phyloP scores from a whole-genome alignment of 169 alveolate genomes.

The Cryptosporidium sp. region DNA sequence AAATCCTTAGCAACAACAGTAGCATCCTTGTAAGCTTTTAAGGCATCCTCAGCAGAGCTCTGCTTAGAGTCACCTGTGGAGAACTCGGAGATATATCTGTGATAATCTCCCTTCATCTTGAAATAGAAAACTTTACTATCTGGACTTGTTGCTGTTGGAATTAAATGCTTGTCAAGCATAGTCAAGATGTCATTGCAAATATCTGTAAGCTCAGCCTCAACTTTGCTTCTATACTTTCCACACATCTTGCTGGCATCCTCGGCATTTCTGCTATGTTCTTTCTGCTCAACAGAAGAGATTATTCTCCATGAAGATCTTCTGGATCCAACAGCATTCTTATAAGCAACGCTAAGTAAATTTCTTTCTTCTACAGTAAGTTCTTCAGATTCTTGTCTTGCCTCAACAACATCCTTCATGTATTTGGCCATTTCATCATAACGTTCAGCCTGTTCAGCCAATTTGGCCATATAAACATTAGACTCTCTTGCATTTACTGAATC shows the following conservation, averaged over 20 bases:
- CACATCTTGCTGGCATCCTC: conserved; percentile 91
- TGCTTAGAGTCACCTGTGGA: conserved; percentile 93
- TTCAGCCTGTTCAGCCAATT: conserved; percentile 99
- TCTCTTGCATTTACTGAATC: conserved; percentile 71
- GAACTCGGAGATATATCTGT: conserved; percentile 96
- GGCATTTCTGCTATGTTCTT: conserved; percentile 95
- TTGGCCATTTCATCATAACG: conserved; percentile 98
- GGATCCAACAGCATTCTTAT: conserved; percentile 98
- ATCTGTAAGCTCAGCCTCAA: conserved; percentile 94
- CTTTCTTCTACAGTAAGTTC: conserved; percentile 95
- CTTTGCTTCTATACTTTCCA: conserved; percentile 92
- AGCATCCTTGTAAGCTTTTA: conserved; percentile 97
- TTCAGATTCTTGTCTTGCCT: conserved; percentile 81
- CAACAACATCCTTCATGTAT: conserved; percentile 84
- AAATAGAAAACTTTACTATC: conserved; percentile 97
- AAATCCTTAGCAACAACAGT: conserved; percentile 93
- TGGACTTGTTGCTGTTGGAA: conserved; percentile 90
- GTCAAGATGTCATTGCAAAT: conserved; percentile 93
- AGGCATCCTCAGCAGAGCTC: conserved; percentile 96
- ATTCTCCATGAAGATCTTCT: conserved; percentile 98
- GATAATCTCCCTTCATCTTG: conserved; percentile 99
- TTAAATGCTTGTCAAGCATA: conserved; percentile 90
- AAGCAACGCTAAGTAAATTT: conserved; percentile 97
- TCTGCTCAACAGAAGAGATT: conserved; percentile 94
- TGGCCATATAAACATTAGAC: conserved; percentile 87